These are phyloP conservation scores for Carnegiea gigantea DNA, from an alignment of 179 eudicot species.

Conservation along the genomic window DNA sequence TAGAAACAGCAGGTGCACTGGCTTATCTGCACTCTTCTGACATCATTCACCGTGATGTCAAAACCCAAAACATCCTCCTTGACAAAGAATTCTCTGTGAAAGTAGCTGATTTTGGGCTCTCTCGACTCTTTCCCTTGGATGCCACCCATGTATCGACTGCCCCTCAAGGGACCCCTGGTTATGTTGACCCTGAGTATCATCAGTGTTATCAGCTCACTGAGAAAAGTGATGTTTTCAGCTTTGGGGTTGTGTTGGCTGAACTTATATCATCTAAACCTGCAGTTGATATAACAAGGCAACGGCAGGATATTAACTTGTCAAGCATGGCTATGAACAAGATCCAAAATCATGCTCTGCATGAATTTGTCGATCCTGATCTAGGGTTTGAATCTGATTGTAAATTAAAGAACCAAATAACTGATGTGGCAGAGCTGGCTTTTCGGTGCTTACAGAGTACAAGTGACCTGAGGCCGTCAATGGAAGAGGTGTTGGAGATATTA, in stretches of 20 bases:
- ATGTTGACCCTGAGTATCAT: constrained; percentile 36
- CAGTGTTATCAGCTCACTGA: constrained; percentile 36
- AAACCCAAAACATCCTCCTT: constrained; percentile 37
- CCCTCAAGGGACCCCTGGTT: constrained; percentile 41
- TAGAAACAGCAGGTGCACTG: constrained; percentile 27
- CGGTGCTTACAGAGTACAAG: constrained; percentile 39
- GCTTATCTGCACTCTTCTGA: constrained; percentile 33
- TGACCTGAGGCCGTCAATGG: constrained; percentile 45
- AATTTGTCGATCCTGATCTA: constrained; percentile 37
- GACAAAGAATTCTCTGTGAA: constrained; percentile 32
- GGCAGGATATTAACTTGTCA: constrained; percentile 35
- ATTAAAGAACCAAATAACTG: constrained; percentile 23
- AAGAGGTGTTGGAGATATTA: constrained; percentile 30
- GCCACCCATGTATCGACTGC: constrained; percentile 38
- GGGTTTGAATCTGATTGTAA: constrained; percentile 28
- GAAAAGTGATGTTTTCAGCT: constrained; percentile 36
- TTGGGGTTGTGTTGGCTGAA: constrained; percentile 33
- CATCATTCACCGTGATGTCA: constrained; percentile 34
- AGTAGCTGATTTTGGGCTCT: constrained; percentile 38
- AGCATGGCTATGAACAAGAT: constrained; percentile 31
- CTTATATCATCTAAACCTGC: constrained; percentile 35
- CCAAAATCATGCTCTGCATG: constrained; percentile 30
- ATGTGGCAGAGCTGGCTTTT: constrained; percentile 37
- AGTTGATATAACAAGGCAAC: constrained; percentile 33
- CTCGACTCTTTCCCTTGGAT: constrained; percentile 33